These are phyloP conservation scores for Vicia sativa DNA, from an alignment of 306 rosid species.

Conservation along the genomic window DNA sequence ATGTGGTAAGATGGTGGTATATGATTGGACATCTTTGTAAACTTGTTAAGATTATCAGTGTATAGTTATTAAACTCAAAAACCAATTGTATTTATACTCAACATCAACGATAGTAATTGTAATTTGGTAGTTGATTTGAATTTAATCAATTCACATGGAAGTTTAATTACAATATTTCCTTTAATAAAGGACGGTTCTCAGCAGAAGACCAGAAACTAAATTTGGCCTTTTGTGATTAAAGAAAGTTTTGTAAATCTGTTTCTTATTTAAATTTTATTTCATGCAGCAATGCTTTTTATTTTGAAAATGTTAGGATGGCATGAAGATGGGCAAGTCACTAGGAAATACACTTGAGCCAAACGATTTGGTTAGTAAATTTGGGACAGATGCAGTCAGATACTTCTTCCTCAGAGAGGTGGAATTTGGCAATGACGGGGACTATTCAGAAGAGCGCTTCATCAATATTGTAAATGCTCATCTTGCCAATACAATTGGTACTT, in stretches of 20 bases:
- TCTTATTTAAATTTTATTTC: constrained; percentile 62
- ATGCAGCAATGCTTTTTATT: constrained; percentile 73
- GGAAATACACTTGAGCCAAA: constrained; percentile 99
- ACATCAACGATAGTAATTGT: constrained; percentile 12
- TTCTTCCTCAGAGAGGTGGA: constrained; percentile 96
- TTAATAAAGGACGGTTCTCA: constrained; percentile 3
- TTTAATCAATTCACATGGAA: constrained; percentile 19
- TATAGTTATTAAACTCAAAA: neutral
- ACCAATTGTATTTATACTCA: neutral
- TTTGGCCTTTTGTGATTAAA: constrained; percentile 25
- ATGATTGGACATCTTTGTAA: neutral
- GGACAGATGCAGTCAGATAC: constrained; percentile 91
- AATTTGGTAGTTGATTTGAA: constrained; percentile 13
- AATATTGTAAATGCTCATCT: constrained; percentile 93
- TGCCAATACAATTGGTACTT: constrained; percentile 90
- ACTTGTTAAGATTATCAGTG: neutral
- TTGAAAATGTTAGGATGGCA: constrained; percentile 89
- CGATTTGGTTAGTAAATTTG: constrained; percentile 80
- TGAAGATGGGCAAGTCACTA: constrained; percentile 97
- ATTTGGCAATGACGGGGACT: constrained; percentile 93
- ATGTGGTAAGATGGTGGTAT: neutral
- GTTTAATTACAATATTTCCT: constrained; percentile 13
- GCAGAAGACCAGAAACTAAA: constrained; percentile 4
- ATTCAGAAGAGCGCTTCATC: constrained; percentile 92
- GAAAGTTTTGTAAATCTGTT: constrained; percentile 37